phyloP scores from a whole-genome alignment of 2,329 filamentous ascomycete species.

The Calonectria montana region DNA sequence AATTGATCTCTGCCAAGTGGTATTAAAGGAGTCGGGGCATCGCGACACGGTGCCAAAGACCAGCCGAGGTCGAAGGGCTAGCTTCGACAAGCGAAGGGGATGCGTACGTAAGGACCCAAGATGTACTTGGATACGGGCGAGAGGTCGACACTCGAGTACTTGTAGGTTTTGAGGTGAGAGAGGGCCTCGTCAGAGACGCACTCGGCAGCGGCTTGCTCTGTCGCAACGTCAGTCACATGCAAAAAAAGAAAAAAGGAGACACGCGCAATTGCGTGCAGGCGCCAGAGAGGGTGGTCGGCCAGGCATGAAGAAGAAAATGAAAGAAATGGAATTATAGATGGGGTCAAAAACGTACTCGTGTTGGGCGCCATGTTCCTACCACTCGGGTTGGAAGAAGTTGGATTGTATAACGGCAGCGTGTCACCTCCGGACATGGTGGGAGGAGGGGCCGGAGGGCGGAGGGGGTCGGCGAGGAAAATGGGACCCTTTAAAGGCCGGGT shows the following conservation, averaged over 20 bases:
- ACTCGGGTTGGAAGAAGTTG: conserved; percentile 40
- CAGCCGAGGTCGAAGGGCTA: neutral
- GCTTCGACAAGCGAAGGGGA: conserved; percentile 4
- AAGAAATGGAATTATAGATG: neutral
- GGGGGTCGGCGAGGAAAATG: conserved; percentile 32
- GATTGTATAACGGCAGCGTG: conserved; percentile 48
- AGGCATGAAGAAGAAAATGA: neutral
- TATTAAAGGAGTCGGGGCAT: conserved; percentile 20
- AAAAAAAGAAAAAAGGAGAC: neutral
- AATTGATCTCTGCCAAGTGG: neutral
- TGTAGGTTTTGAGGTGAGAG: conserved; percentile 92
- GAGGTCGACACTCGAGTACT: conserved; percentile 97
- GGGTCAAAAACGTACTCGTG: conserved; percentile 42
- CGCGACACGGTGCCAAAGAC: neutral
- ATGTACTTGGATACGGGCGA: conserved; percentile 94
- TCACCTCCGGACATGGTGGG: conserved; percentile 46
- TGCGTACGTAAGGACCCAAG: conserved; percentile 89
- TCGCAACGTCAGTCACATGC: conserved; percentile 8
- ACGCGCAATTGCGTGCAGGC: neutral
- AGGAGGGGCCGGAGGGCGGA: conserved; percentile 39
- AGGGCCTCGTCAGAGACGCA: conserved; percentile 92
- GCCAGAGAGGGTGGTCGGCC: neutral
- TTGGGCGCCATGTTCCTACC: conserved; percentile 49
- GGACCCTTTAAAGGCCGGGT: conserved; percentile 33
- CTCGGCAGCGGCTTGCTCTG: conserved; percentile 62